A percentile compares a stretch with the other conserved stretches of the same genome.
phyloP scores from a whole-genome alignment of 495 filamentous ascomycete genomes.

The Aspergillus saccharolyticus region DNA sequence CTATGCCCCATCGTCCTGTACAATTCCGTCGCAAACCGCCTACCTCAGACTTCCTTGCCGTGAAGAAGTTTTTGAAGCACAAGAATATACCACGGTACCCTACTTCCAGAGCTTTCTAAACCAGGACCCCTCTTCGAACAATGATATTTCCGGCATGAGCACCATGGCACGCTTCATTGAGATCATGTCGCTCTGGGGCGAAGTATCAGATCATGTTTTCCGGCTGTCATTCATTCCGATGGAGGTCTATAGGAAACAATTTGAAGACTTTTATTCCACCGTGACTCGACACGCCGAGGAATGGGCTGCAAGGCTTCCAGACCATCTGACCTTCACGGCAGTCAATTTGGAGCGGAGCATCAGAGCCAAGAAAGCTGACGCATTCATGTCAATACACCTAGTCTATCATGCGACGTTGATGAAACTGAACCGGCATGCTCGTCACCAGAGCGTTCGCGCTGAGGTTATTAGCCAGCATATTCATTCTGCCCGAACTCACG shows the following conservation, averaged over 20 bases:
- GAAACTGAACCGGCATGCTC: slow-evolving; percentile 58
- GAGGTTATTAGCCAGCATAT: slow-evolving; percentile 33
- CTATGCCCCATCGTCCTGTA: slow-evolving; percentile 40
- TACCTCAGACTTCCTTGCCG: slow-evolving; percentile 59
- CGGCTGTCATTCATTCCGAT: slow-evolving; percentile 47
- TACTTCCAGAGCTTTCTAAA: slow-evolving; percentile 50
- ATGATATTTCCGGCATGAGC: slow-evolving; percentile 38
- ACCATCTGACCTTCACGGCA: slow-evolving; percentile 41
- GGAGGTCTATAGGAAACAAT: slow-evolving; percentile 35
- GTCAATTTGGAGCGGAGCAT: slow-evolving; percentile 48
- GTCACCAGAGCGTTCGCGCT: slow-evolving; percentile 29
- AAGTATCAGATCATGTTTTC: slow-evolving; percentile 55
- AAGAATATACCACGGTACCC: slow-evolving; percentile 46
- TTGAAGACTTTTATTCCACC: slow-evolving; percentile 47
- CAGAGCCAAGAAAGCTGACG: slow-evolving; percentile 40
- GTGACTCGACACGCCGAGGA: slow-evolving; percentile 46
- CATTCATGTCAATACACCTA: slow-evolving; percentile 56
- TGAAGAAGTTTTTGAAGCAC: slow-evolving; percentile 52
- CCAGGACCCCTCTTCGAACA: slow-evolving; percentile 22
- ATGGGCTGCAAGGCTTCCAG: slow-evolving; percentile 44
- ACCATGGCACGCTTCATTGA: slow-evolving; percentile 57
- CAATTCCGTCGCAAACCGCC: slow-evolving; percentile 48
- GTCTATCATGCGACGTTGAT: slow-evolving; percentile 57
- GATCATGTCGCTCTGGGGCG: slow-evolving; percentile 58
- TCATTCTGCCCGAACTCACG: slow-evolving; percentile 37